phyloP scores from a whole-genome alignment of 495 filamentous ascomycete genomes.

The Daldinia vernicosa region DNA sequence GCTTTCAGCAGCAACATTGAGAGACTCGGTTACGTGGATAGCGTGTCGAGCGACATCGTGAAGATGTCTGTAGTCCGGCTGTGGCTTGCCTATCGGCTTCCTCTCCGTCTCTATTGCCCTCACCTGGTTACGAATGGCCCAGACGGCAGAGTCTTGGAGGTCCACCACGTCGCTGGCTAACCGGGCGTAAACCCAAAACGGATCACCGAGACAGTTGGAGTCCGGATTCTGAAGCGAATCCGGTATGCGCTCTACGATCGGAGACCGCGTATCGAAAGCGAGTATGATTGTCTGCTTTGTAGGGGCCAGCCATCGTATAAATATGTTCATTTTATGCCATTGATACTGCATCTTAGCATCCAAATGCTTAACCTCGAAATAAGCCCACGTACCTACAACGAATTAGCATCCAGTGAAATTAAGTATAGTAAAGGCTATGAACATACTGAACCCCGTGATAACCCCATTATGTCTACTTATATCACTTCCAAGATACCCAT shows the following conservation, averaged over 20 bases:
- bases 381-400: slow-evolving; percentile 46
- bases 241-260: slow-evolving; percentile 8
- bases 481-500: slow-evolving; percentile 34
- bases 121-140: slow-evolving; percentile 48
- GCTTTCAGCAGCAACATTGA: slow-evolving; percentile 52
- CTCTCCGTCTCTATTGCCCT: slow-evolving; percentile 39
- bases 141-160: slow-evolving; percentile 47
- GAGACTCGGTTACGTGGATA: slow-evolving; percentile 57
- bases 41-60: slow-evolving; percentile 61
- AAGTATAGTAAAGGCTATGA: not conserved
- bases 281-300: slow-evolving; percentile 47
- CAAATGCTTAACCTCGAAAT: slow-evolving; percentile 47
- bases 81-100: slow-evolving; percentile 16
- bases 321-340: slow-evolving; percentile 51
- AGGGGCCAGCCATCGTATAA: slow-evolving; percentile 42
- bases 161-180: slow-evolving; percentile 39
- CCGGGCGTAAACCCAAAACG: slow-evolving; percentile 42
- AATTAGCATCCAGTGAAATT: not conserved
- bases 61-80: slow-evolving; percentile 52
- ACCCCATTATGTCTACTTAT: not conserved
- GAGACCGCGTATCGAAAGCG: slow-evolving; percentile 45
- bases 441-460: slow-evolving; percentile 18
- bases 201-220: slow-evolving; percentile 22
- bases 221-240: not conserved
- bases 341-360: slow-evolving; percentile 27